These are phyloP conservation scores for Hydrangea macrophylla DNA, from an alignment of 148 eudicot species.

Conservation along the genomic window DNA sequence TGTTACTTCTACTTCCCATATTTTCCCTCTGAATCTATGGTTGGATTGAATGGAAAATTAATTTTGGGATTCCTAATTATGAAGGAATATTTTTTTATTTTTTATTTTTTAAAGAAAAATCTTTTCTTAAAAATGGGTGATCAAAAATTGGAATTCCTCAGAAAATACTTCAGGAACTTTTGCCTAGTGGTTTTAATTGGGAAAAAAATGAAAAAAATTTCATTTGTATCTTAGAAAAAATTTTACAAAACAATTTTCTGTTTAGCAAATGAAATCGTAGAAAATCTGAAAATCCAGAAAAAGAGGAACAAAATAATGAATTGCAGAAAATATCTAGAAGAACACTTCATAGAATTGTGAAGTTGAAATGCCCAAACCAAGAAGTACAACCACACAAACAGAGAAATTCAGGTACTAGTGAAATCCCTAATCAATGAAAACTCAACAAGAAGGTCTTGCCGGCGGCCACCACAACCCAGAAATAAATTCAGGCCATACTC, in stretches of 20 bases:
- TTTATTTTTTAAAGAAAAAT: slow-evolving; percentile 34
- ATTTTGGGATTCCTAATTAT: not conserved
- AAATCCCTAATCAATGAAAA: not conserved
- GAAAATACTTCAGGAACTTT: slow-evolving; percentile 32
- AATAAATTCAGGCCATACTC: not conserved
- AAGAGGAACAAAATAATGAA: not conserved
- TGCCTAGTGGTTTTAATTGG: slow-evolving; percentile 25
- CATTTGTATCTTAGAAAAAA: slow-evolving; percentile 16
- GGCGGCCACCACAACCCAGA: slow-evolving; percentile 4
- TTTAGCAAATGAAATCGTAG: not conserved
- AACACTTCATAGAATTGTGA: not conserved
- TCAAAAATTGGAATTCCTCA: slow-evolving; percentile 26
- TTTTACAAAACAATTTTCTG: not conserved
- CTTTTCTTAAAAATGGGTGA: slow-evolving; percentile 16
- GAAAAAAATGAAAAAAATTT: not conserved
- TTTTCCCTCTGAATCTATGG: slow-evolving; percentile 13
- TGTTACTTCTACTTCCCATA: slow-evolving; percentile 17
- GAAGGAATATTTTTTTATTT: no score
- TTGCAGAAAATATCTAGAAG: not conserved
- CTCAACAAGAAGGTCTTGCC: not conserved
- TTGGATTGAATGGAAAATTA: slow-evolving; percentile 18
- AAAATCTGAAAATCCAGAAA: not conserved
- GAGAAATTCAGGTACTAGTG: not conserved
- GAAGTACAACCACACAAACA: not conserved
- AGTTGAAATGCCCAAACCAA: slow-evolving; percentile 6